Conservation (phyloP, 2,329 filamentous ascomycete species). For the Venturia effusa region DNA sequence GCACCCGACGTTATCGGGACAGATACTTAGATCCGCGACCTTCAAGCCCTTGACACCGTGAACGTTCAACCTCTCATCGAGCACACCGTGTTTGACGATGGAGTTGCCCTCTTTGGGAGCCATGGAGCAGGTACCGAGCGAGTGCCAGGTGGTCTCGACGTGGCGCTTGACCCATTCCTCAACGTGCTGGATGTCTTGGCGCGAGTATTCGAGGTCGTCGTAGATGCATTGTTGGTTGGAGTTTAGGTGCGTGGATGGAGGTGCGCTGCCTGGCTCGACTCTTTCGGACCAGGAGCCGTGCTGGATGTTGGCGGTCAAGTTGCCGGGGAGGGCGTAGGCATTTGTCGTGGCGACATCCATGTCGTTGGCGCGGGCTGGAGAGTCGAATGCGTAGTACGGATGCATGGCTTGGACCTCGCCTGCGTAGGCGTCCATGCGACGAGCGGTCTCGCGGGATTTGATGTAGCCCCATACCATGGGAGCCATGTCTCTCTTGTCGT, state of each 20-base stretch:
- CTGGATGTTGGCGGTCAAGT: conserved; percentile 59
- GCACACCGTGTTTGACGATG: conserved; percentile 69
- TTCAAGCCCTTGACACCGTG: conserved; percentile 68
- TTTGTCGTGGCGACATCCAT: conserved; percentile 68
- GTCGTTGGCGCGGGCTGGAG: conserved; percentile 57
- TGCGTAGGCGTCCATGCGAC: conserved; percentile 67
- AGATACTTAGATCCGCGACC: conserved; percentile 66
- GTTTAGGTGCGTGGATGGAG: conserved; percentile 44
- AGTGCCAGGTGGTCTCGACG: conserved; percentile 67
- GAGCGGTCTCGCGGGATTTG: conserved; percentile 69
- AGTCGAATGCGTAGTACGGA: conserved; percentile 62
- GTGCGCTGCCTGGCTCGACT: conserved; percentile 17
- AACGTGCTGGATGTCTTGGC: conserved; percentile 51
- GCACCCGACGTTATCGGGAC: conserved; percentile 63
- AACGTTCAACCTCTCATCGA: conserved; percentile 68
- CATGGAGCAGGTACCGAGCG: conserved; percentile 62
- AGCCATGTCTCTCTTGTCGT: conserved; percentile 73
- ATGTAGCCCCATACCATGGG: conserved; percentile 74
- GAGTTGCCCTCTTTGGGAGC: conserved; percentile 65
- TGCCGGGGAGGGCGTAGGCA: conserved; percentile 61
- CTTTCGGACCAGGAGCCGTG: conserved; percentile 52
- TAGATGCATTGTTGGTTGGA: conserved; percentile 51
- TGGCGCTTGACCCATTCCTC: conserved; percentile 57
- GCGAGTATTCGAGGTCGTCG: conserved; percentile 55
- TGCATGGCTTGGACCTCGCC: conserved; percentile 57